phyloP scores from a whole-genome alignment of 2,329 filamentous ascomycete species.

The Trichoderma harzianum region DNA sequence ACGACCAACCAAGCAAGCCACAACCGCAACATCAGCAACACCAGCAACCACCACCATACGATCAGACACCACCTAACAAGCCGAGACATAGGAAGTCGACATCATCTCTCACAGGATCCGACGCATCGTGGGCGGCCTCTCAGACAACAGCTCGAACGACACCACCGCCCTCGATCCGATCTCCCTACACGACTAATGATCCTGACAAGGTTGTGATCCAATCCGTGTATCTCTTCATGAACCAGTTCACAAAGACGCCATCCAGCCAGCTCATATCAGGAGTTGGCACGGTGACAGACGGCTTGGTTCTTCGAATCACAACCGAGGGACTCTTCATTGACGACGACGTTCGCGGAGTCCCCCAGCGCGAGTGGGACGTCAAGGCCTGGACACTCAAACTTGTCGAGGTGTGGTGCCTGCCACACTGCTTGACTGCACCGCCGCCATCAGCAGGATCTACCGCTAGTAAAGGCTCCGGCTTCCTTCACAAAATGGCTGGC shows the following conservation, averaged over 20 bases:
- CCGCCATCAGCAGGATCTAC: slow-evolving; percentile 41
- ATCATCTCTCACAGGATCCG: slow-evolving; percentile 67
- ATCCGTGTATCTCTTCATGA: slow-evolving; percentile 89
- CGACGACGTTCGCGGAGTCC: slow-evolving; percentile 84
- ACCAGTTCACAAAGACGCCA: slow-evolving; percentile 82
- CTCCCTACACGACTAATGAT: slow-evolving; percentile 81
- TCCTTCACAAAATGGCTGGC: slow-evolving; percentile 47
- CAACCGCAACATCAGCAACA: not conserved
- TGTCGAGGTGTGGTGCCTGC: slow-evolving; percentile 81
- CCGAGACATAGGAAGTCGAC: slow-evolving; percentile 37
- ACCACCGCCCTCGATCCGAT: slow-evolving; percentile 73
- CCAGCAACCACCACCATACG: slow-evolving; percentile 34
- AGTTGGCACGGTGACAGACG: slow-evolving; percentile 83
- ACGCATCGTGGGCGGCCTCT: slow-evolving; percentile 82
- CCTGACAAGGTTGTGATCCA: slow-evolving; percentile 95
- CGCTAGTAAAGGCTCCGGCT: slow-evolving; percentile 38
- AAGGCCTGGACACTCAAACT: slow-evolving; percentile 96
- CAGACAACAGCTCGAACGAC: slow-evolving; percentile 80
- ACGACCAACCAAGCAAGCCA: slow-evolving; percentile 48
- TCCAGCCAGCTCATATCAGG: slow-evolving; percentile 85
- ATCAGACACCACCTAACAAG: slow-evolving; percentile 46
- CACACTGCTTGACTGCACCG: slow-evolving; percentile 53
- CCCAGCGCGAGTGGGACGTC: slow-evolving; percentile 97
- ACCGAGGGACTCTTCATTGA: slow-evolving; percentile 96
- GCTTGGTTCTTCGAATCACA: slow-evolving; percentile 84